Evolutionary conservation across 176 grass and related monocot species (phyloP).

Genomic region (Areca catechu): DNA sequence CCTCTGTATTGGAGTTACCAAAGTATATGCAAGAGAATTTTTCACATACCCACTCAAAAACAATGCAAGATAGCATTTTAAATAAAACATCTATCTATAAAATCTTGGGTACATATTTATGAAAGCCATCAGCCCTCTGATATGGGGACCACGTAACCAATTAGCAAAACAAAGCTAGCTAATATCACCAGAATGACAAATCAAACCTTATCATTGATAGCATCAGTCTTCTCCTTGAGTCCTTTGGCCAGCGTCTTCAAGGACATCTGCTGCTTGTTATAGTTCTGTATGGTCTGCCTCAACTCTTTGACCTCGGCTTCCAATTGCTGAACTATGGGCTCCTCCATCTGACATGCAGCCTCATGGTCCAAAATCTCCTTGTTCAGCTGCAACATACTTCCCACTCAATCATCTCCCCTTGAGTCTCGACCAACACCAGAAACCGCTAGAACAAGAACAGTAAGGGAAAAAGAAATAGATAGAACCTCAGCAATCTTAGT

Average conservation of each 20-base stretch:
- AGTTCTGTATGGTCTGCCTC: constrained; percentile 44
- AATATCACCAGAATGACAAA: no score
- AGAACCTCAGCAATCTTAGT: constrained; percentile 44
- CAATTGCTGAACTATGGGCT: constrained; percentile 35
- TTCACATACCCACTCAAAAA: no score
- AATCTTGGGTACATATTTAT: no score
- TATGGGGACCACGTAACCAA: no score
- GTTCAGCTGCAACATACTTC: constrained; percentile 25
- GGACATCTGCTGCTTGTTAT: constrained; percentile 58
- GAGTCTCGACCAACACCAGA: not conserved
- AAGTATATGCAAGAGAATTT: no score
- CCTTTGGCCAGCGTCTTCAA: constrained; percentile 21
- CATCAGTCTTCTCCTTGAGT: constrained; percentile 33
- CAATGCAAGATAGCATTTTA: no score
- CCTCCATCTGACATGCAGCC: constrained; percentile 42
- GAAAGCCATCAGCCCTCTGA: no score
- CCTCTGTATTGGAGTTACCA: no score
- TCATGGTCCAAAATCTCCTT: constrained; percentile 47
- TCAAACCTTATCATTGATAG: constrained; percentile 34
- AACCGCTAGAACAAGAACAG: not conserved
- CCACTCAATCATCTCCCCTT: not conserved
- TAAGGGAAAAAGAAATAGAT: not conserved
- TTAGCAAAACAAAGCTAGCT: no score
- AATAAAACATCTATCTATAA: no score
- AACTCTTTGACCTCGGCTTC: constrained; percentile 35